phyloP scores from a whole-genome alignment of 768 basidiomycete species.

The Rickenella mellea region DNA sequence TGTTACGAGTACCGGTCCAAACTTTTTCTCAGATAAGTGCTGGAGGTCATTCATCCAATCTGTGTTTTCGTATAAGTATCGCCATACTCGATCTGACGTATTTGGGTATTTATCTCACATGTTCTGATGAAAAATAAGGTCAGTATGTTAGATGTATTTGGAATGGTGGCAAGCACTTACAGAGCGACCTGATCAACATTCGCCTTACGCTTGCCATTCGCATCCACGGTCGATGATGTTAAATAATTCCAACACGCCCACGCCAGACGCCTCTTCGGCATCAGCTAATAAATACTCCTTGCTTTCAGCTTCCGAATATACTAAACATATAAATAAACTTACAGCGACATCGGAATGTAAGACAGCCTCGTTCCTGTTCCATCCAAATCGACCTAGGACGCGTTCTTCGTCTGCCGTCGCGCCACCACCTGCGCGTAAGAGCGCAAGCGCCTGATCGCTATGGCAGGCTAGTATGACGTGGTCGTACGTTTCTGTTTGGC shows the following conservation, averaged over 20 bases:
- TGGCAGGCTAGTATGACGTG: conserved; percentile 70
- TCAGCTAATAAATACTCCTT: conserved; percentile 32
- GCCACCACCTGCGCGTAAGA: conserved; percentile 41
- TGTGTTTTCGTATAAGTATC: too few species aligned
- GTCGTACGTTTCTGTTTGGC: conserved; percentile 42
- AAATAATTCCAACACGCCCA: conserved; percentile 82
- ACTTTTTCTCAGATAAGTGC: conserved; percentile 41
- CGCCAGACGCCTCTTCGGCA: conserved; percentile 50
- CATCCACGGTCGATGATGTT: conserved; percentile 34
- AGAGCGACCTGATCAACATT: conserved; percentile 53
- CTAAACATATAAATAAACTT: conserved; percentile 11
- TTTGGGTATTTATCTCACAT: conserved; percentile 21
- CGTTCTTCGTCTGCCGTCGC: conserved; percentile 42
- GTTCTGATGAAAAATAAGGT: conserved; percentile 23
- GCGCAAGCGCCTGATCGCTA: conserved; percentile 50
- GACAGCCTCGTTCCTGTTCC: conserved; percentile 60
- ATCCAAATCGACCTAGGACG: conserved; percentile 49
- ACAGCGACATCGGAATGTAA: conserved; percentile 58
- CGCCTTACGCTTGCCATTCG: conserved; percentile 25
- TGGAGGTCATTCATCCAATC: conserved; percentile 76
- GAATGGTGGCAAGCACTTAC: conserved; percentile 26
- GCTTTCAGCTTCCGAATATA: not conserved
- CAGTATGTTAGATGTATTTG: not conserved
- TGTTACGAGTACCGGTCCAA: conserved; percentile 61
- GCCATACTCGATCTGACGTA: not conserved